Evolutionary conservation across 2,329 filamentous ascomycete species (phyloP), one percentile per base, ranked within the genome.

Genomic region (Tricladium varicosporioides): DNA sequence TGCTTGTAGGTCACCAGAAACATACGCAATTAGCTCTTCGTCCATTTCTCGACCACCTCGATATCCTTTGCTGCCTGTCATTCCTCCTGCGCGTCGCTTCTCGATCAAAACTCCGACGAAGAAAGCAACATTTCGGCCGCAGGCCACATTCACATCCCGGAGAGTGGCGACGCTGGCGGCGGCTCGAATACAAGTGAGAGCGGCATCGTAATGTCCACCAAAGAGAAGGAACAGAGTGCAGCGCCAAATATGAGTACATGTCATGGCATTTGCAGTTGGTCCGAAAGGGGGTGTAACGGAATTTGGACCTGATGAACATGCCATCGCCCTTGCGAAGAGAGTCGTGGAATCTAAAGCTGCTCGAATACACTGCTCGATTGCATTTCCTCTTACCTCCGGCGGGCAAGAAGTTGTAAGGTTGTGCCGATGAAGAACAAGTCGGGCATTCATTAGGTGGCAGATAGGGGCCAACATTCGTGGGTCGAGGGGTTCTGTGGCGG

Each of bases 1-100:
- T 1, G 87, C 89, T 73, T 97, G 93, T 67, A 95, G 78, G 73
- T 97, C 94, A 0, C 87, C 89, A 31, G 89, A 93, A 1, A 89
- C 85, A 66, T 96, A 96, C 0, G 87, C 90, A 27, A 97, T 76
- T 64, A 97, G 81, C 70, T 97, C 93, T 69, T 97, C 92, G 67
- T 99, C 92, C 56, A 68, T 50, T 13, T 66, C 65, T 7, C 58
- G 55, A 10, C 62, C 59, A 10, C 58, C 51, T 9, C 58, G 50
- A 31, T 60, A 63, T 8, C 45, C 56, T 50, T 49, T 58, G 33
- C 58, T 60, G 8, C 60, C 64, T 2, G 66, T 67, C 0, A 70
- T 63, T 1, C 73, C 71, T 14, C 73, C 72, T 13, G 71, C 75
- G 10, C 77, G 78, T 15, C 80, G 65, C 40, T 81, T 81, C 33